Evolutionary conservation across 352 stramenopile genomes (phyloP).

Genomic region (Phytopythium helicoides): DNA sequence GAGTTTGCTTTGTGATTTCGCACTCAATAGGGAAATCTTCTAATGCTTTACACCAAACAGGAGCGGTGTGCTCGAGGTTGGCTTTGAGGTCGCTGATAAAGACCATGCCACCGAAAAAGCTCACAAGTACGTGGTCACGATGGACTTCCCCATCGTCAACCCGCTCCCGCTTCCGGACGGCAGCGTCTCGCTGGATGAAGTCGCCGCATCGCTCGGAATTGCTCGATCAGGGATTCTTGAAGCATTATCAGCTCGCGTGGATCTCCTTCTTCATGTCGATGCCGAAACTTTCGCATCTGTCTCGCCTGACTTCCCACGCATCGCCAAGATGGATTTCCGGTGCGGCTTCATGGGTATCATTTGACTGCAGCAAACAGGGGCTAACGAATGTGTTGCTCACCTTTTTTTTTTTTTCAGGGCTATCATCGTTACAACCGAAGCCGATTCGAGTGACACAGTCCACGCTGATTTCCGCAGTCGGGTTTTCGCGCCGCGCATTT

Average conservation of each 20-base stretch:
- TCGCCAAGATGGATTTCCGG: too few species aligned
- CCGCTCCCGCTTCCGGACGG: slow-evolving; percentile 5
- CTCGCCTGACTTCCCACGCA: slow-evolving; percentile 16
- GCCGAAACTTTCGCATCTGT: slow-evolving; percentile 15
- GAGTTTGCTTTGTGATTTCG: slow-evolving; percentile 9
- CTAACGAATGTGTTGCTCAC: background rate
- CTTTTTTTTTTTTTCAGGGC: slow-evolving; percentile 16
- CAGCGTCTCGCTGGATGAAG: slow-evolving; percentile 5
- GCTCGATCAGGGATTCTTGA: slow-evolving; percentile 15
- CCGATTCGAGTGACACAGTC: slow-evolving; percentile 9
- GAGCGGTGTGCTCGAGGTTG: slow-evolving; percentile 47
- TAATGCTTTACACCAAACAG: slow-evolving; percentile 10
- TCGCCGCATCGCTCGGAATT: slow-evolving; percentile 19
- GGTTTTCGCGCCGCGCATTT: slow-evolving; percentile 87
- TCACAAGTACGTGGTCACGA: slow-evolving; percentile 39
- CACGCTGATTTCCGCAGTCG: slow-evolving; percentile 38
- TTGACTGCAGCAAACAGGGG: too few species aligned
- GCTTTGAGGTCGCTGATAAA: slow-evolving; percentile 18
- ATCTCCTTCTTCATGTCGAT: slow-evolving; percentile 25
- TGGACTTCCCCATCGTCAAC: slow-evolving; percentile 54
- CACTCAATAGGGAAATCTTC: too few species aligned
- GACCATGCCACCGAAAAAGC: background rate
- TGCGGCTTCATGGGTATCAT: too few species aligned
- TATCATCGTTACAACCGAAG: slow-evolving; percentile 35
- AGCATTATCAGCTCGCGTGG: slow-evolving; percentile 12